A percentile compares a stretch with the other conserved stretches of the same genome.
phyloP scores from a whole-genome alignment of 345 rosid species.

The Hibiscus tridactylites region DNA sequence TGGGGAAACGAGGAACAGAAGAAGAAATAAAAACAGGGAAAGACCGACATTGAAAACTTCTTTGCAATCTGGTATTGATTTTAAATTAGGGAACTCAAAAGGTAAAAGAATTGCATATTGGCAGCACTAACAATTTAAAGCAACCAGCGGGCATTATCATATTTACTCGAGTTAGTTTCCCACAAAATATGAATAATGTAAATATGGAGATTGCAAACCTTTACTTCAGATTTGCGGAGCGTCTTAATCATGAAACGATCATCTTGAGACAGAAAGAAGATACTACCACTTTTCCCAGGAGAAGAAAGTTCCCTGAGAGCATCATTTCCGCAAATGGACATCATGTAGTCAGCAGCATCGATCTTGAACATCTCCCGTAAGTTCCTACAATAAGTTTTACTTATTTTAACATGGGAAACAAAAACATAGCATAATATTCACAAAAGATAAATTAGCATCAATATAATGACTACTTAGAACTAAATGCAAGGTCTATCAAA shows the following conservation, averaged over 20 bases:
- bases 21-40: not conserved
- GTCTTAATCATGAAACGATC: slow-evolving; percentile 99
- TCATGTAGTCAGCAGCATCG: slow-evolving; percentile 98
- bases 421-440: slow-evolving; percentile 6
- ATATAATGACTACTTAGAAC: not conserved
- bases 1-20: slow-evolving; percentile 1
- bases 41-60: not conserved
- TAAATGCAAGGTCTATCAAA: slow-evolving; percentile 1
- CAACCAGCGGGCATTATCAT: not conserved
- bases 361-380: slow-evolving; percentile 97
- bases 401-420: slow-evolving; percentile 12
- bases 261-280: slow-evolving; percentile 92
- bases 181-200: not conserved
- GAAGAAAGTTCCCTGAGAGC: slow-evolving; percentile 96
- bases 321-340: slow-evolving; percentile 97
- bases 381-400: slow-evolving; percentile 45
- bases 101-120: slow-evolving; percentile 1
- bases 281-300: slow-evolving; percentile 97
- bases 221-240: slow-evolving; percentile 89
- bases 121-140: not conserved
- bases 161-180: not conserved
- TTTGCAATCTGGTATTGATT: not conserved
- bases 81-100: not conserved
- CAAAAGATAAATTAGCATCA: not conserved
- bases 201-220: slow-evolving; percentile 46